Conservation (phyloP, 805 yeast species). For the Isabelozyma gotoi region DNA sequence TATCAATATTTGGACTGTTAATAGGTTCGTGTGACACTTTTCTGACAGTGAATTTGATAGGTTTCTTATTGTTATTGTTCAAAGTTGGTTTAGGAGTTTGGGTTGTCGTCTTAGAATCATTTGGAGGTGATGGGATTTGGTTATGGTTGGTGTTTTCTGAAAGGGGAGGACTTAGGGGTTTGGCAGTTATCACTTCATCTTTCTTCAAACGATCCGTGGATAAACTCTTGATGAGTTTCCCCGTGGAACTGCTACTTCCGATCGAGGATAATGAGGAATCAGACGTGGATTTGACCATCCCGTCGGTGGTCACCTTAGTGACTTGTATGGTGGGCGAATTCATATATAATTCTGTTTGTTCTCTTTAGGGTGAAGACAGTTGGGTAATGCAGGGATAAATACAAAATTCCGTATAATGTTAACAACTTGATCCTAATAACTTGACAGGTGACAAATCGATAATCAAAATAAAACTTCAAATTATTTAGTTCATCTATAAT, state of each 20-base stretch:
- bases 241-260: slow-evolving; percentile 21
- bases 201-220: slow-evolving; percentile 10
- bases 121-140: background rate
- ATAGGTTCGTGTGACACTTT: slow-evolving; percentile 30
- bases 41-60: slow-evolving; percentile 33
- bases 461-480: background rate
- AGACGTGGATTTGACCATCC: slow-evolving; percentile 5
- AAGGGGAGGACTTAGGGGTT: background rate
- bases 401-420: background rate
- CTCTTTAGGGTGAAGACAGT: no score
- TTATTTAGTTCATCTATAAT: background rate
- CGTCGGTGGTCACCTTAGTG: background rate
- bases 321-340: background rate
- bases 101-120: background rate
- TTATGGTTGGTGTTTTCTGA: background rate
- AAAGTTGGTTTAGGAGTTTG: background rate
- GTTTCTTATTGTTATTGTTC: slow-evolving; percentile 14
- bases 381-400: no score
- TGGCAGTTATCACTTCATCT: background rate
- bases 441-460: background rate
- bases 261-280: slow-evolving; percentile 23
- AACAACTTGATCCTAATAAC: background rate
- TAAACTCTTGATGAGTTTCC: slow-evolving; percentile 18
- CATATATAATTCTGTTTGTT: background rate
- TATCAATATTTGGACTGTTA: slow-evolving; percentile 9